These are phyloP conservation scores for Russula emetica DNA, from an alignment of 768 basidiomycete species.

Conservation along the genomic window DNA sequence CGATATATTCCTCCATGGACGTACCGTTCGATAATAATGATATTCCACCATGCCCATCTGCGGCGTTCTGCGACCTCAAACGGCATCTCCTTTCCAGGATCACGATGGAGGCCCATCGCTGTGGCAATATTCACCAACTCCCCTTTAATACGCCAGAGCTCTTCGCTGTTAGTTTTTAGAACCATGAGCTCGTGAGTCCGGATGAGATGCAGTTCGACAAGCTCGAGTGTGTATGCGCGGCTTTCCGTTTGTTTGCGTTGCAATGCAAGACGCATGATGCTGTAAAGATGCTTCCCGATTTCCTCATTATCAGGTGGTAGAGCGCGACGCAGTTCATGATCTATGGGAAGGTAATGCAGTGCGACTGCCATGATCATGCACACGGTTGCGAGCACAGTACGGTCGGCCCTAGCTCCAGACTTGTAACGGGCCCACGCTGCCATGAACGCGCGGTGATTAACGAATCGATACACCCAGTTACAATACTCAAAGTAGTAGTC, in stretches of 20 bases:
- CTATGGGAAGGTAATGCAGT: slow-evolving; percentile 63
- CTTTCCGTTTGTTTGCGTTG: slow-evolving; percentile 55
- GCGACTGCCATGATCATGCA: slow-evolving; percentile 73
- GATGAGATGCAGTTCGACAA: slow-evolving; percentile 63
- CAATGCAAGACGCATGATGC: slow-evolving; percentile 60
- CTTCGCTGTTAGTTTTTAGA: slow-evolving; percentile 65
- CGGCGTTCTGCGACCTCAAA: slow-evolving; percentile 66
- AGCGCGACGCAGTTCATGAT: slow-evolving; percentile 56
- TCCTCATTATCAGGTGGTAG: slow-evolving; percentile 50
- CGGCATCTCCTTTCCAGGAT: slow-evolving; percentile 68
- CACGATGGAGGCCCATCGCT: slow-evolving; percentile 77
- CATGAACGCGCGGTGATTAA: slow-evolving; percentile 59
- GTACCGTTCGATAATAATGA: slow-evolving; percentile 66
- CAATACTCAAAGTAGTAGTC: slow-evolving; percentile 79
- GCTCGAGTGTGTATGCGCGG: slow-evolving; percentile 54
- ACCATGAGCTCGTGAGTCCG: slow-evolving; percentile 64
- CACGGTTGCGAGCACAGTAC: slow-evolving; percentile 64
- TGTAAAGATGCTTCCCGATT: slow-evolving; percentile 62
- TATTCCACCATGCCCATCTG: slow-evolving; percentile 85
- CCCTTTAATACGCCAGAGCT: slow-evolving; percentile 66
- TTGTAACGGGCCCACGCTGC: slow-evolving; percentile 74
- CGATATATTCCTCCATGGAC: slow-evolving; percentile 30
- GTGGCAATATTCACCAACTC: slow-evolving; percentile 63
- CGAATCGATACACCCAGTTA: slow-evolving; percentile 82
- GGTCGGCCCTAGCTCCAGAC: slow-evolving; percentile 57